Evolutionary conservation across 2,329 filamentous ascomycete species (phyloP), one percentile per base, ranked within the genome.

Genomic region (Karstenula rhodostoma): DNA sequence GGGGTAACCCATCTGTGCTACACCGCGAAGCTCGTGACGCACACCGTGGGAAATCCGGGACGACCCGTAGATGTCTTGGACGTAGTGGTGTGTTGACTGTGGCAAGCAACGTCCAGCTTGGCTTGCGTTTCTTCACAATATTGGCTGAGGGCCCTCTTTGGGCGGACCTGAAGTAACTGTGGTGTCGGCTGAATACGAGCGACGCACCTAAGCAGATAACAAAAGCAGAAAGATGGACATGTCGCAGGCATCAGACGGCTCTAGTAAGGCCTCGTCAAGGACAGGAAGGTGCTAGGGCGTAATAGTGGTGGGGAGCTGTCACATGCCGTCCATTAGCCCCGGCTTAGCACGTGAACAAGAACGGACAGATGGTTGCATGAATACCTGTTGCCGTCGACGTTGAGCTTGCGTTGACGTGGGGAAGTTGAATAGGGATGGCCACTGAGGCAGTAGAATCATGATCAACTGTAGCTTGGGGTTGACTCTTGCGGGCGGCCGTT

Each of bases 251-350:
- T 23, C 51, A 54, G 27, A 46, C 23, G 22, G 51, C 23, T 44
- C 52, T 47, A 46, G 52, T 55, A 55, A 35, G 51, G 25, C 22
- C 17, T 13, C 37, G 35, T 55, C 29, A 25, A 55, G 27, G 52
- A 55, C 23, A 55, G 52, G 42, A 55, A 55, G 52, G 52, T 55
- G 52, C 42, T 46, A 55, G 52, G 42, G 42, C 52, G 40, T 44
- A 42, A 47, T 12, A 23, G 52, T 55, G 52, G 33, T 42, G 51
- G 37, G 44, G 51, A 54, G 37, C 37, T 40, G 35, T 55, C 52
- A 55, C 52, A 55, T 55, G 52, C 42, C 42, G 13, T 2, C 29
- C 29, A 32, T 10, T 6, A 9, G 29, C 8, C 4, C n/a, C n/a
- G n/a, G n/a, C n/a, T 4, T 42, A 8, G 40, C 51, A 54, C 51